Percentiles rank a stretch among this genome's conserved stretches.
Conservation (phyloP, 2,329 filamentous ascomycete genomes). For the Phaeosphaeriaceae sp. region DNA sequence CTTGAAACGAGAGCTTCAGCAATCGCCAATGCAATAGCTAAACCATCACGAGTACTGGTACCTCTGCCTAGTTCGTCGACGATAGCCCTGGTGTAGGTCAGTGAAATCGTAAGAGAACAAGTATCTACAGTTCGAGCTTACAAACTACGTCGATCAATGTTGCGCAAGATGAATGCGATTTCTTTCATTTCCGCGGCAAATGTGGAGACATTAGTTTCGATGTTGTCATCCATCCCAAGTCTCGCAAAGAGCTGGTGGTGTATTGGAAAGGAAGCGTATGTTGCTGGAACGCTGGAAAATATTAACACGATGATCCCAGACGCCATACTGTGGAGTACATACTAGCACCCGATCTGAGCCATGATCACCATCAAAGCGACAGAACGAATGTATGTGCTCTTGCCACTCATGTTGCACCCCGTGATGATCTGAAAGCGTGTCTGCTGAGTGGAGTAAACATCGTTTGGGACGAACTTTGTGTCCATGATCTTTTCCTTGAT, state of each 20-base stretch:
- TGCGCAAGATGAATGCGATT: slow-evolving; percentile 88
- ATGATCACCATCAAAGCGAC: slow-evolving; percentile 87
- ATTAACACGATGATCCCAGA: slow-evolving; percentile 10
- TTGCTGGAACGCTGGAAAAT: slow-evolving; percentile 70
- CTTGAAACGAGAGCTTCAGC: slow-evolving; percentile 86
- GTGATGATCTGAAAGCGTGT: slow-evolving; percentile 91
- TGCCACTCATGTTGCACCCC: slow-evolving; percentile 96
- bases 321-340: neutral
- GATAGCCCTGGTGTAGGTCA: slow-evolving; percentile 60
- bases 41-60: slow-evolving; percentile 85
- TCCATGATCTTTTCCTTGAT: slow-evolving; percentile 76
- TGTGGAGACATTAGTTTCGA: slow-evolving; percentile 90
- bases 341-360: slow-evolving; percentile 89
- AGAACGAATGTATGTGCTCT: slow-evolving; percentile 91
- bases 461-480: slow-evolving; percentile 81
- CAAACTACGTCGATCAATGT: slow-evolving; percentile 78
- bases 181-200: slow-evolving; percentile 97
- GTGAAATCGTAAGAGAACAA: neutral
- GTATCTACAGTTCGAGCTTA: slow-evolving; percentile 12
- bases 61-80: slow-evolving; percentile 92
- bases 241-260: slow-evolving; percentile 85
- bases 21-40: slow-evolving; percentile 89
- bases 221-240: slow-evolving; percentile 83
- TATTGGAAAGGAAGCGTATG: slow-evolving; percentile 82
- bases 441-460: slow-evolving; percentile 82